Percentiles rank a stretch among this genome's conserved stretches.
phyloP scores from a whole-genome alignment of 192 early-diverging fungal genomes.

The Podila verticillata region DNA sequence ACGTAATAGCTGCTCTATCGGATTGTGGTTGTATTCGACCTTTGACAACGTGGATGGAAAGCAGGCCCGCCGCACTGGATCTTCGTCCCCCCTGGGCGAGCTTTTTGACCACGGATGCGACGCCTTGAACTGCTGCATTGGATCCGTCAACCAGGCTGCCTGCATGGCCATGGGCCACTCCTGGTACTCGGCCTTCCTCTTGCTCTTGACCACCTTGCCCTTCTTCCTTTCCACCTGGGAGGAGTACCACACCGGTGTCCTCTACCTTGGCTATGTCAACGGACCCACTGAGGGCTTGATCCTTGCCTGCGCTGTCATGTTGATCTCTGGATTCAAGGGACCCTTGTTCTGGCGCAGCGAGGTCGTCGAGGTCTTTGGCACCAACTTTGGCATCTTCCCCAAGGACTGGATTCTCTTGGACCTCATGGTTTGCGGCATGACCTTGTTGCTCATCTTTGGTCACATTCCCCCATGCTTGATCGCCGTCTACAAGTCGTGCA shows the following conservation, averaged over 20 bases:
- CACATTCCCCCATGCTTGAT: constrained; percentile 65
- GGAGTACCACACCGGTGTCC: constrained; percentile 87
- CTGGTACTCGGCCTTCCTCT: constrained; percentile 65
- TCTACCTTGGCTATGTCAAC: constrained; percentile 86
- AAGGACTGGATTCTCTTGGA: constrained; percentile 48
- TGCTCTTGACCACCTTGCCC: constrained; percentile 73
- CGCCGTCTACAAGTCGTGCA: constrained; percentile 60
- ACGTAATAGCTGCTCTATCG: constrained; percentile 71
- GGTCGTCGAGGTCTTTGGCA: constrained; percentile 36
- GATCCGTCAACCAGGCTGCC: constrained; percentile 76
- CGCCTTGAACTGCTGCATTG: constrained; percentile 85
- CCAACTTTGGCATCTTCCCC: constrained; percentile 54
- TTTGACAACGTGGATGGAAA: constrained; percentile 92
- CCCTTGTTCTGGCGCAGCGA: constrained; percentile 46
- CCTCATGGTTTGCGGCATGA: constrained; percentile 54
- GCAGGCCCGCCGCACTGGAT: constrained; percentile 84
- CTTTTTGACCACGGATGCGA: constrained; percentile 91
- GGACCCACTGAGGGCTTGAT: constrained; percentile 90
- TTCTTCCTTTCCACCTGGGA: constrained; percentile 93
- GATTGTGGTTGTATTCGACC: constrained; percentile 89
- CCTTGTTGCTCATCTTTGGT: constrained; percentile 56
- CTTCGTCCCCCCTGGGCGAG: constrained; percentile 82
- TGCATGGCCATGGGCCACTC: constrained; percentile 79
- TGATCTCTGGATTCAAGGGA: constrained; percentile 77
- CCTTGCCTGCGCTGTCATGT: constrained; percentile 67